Conservation (phyloP, 495 filamentous ascomycete species). For the Podospora conica region DNA sequence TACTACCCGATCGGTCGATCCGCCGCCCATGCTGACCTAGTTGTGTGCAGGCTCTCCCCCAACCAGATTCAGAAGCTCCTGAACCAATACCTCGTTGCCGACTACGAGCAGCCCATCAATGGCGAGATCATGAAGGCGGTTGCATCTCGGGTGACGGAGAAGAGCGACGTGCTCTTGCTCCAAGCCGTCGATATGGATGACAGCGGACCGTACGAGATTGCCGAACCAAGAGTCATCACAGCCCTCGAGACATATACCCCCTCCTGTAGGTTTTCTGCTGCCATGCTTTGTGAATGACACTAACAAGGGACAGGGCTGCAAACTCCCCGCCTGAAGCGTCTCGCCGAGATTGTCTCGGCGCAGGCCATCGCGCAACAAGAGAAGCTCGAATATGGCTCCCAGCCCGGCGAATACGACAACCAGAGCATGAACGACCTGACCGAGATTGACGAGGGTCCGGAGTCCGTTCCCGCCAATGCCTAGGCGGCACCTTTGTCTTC, state of each 20-base stretch:
- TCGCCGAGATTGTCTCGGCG: constrained; percentile 95
- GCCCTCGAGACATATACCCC: constrained; percentile 97
- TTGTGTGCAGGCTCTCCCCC: constrained; percentile 68
- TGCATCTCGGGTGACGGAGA: constrained; percentile 93
- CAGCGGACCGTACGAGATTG: constrained; percentile 98
- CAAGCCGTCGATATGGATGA: constrained; percentile 98
- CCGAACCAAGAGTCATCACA: constrained; percentile 90
- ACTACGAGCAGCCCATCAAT: constrained; percentile 99
- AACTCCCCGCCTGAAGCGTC: constrained; percentile 85
- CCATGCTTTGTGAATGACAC: neutral
- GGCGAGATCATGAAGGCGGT: constrained; percentile 99
- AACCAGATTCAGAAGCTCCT: constrained; percentile 99
- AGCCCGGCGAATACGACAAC: constrained; percentile 37
- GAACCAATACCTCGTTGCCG: constrained; percentile 97
- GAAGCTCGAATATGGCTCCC: constrained; percentile 54
- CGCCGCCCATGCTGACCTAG: constrained; percentile 14
- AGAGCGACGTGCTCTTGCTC: constrained; percentile 91
- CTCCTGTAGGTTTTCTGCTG: constrained; percentile 60
- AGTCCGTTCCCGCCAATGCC: constrained; percentile 24
- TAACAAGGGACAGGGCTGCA: constrained; percentile 64
- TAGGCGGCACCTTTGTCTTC: constrained; percentile 24
- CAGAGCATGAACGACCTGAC: constrained; percentile 31
- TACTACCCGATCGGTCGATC: constrained; percentile 5
- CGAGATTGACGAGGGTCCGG: constrained; percentile 38
- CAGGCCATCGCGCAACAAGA: constrained; percentile 93